These are phyloP conservation scores for Pyrus betulifolia DNA, from an alignment of 306 rosid species.

Conservation along the genomic window DNA sequence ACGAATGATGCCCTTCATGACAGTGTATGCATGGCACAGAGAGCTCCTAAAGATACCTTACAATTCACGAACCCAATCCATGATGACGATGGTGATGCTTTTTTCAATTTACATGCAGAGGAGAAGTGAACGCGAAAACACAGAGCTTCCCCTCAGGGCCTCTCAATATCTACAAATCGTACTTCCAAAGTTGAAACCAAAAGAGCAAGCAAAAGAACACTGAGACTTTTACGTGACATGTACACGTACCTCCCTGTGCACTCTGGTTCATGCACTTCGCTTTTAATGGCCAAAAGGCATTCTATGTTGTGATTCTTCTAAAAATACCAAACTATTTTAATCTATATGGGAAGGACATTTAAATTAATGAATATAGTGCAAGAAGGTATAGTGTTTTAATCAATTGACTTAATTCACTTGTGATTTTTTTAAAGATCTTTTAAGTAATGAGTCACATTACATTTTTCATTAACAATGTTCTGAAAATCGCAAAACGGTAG, in stretches of 20 bases:
- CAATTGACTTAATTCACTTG: too few relatives aligned
- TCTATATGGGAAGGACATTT: too few relatives aligned
- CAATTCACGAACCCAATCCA: neutral
- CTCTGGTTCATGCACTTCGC: neutral
- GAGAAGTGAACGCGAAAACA: neutral
- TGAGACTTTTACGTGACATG: neutral
- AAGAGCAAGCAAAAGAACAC: neutral
- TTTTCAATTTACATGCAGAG: neutral
- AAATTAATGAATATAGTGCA: too few relatives aligned
- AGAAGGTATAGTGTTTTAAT: too few relatives aligned
- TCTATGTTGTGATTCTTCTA: neutral
- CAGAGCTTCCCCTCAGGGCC: neutral
- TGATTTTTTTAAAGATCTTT: too few relatives aligned
- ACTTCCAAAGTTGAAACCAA: neutral
- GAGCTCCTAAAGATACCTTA: slow-evolving; percentile 29
- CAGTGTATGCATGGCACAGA: slow-evolving; percentile 6
- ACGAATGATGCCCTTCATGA: neutral
- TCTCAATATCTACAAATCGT: neutral
- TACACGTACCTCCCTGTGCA: neutral
- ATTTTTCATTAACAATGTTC: too few relatives aligned
- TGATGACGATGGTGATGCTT: neutral
- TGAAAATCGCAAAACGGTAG: too few relatives aligned
- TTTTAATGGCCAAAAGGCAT: neutral
- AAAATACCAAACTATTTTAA: too few relatives aligned
- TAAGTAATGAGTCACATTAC: too few relatives aligned